Conservation (phyloP, 768 basidiomycete genomes). For the Tylopilus balloui region DNA sequence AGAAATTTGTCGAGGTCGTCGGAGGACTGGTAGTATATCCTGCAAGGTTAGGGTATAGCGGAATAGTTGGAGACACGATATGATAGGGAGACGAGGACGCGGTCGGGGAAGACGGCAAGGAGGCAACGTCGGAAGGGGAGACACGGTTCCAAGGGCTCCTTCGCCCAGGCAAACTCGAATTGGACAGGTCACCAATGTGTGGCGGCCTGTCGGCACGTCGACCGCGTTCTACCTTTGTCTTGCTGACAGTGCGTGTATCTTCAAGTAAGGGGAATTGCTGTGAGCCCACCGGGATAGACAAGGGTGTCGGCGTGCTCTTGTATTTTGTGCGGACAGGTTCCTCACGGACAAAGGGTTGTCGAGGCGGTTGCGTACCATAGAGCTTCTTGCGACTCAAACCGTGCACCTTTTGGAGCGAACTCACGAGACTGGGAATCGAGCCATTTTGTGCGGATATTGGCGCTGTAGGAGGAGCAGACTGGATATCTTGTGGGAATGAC, state of each 20-base stretch:
- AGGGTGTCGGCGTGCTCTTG: constrained; percentile 29
- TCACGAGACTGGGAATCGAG: constrained; percentile 49
- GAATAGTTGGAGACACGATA: constrained; percentile 20
- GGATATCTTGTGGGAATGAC: constrained; percentile 27
- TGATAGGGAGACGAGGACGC: constrained; percentile 18
- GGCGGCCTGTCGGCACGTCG: constrained; percentile 19
- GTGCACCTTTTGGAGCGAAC: constrained; percentile 60
- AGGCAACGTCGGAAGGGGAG: constrained; percentile 18
- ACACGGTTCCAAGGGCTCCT: constrained; percentile 15
- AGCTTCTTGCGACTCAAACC: constrained; percentile 69
- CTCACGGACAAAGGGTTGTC: constrained; percentile 52
- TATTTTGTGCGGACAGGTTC: constrained; percentile 39
- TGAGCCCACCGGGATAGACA: constrained; percentile 29
- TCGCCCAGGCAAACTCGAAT: constrained; percentile 36
- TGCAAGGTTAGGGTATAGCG: constrained; percentile 20
- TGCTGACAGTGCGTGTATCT: constrained; percentile 16
- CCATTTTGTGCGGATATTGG: constrained; percentile 18
- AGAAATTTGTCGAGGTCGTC: constrained; percentile 6
- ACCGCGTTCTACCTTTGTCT: constrained; percentile 24
- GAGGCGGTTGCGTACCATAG: constrained; percentile 48
- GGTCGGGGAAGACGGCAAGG: constrained; percentile 25
- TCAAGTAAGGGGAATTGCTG: constrained; percentile 15
- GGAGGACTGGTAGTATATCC: constrained; percentile 15
- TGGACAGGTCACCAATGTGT: constrained; percentile 14
- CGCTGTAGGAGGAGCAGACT: constrained; percentile 11